phyloP scores from a whole-genome alignment of 768 basidiomycete species.

The Naganishia vishniacii region DNA sequence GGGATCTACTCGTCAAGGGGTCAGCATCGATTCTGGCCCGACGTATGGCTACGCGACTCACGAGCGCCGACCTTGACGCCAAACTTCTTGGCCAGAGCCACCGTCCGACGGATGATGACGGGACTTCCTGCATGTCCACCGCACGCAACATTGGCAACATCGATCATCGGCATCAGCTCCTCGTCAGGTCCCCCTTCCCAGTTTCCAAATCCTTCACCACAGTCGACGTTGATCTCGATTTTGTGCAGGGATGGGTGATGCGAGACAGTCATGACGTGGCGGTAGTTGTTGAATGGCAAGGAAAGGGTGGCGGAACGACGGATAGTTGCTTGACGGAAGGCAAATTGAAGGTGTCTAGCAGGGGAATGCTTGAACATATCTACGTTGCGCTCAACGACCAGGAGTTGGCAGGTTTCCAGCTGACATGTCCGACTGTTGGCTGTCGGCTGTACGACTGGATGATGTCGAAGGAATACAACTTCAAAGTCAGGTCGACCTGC shows the following conservation, averaged over 20 bases:
- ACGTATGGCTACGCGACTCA: slow-evolving; percentile 26
- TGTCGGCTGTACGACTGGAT: no score
- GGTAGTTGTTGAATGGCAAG: background rate
- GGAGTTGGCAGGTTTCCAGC: no score
- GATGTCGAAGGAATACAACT: no score
- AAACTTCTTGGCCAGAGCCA: slow-evolving; percentile 57
- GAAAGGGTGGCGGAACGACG: background rate
- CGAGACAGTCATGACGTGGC: slow-evolving; percentile 9
- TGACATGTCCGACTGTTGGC: no score
- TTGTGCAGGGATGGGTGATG: slow-evolving; percentile 13
- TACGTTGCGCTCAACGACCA: background rate
- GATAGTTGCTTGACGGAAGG: background rate
- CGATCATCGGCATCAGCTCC: slow-evolving; percentile 49
- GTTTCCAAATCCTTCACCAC: slow-evolving; percentile 34
- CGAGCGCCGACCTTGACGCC: slow-evolving; percentile 61
- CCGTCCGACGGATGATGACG: slow-evolving; percentile 62
- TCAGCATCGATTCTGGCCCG: no score
- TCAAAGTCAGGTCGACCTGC: no score
- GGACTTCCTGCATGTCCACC: slow-evolving; percentile 66
- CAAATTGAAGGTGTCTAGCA: background rate
- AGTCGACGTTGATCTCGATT: slow-evolving; percentile 38
- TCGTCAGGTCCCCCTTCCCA: slow-evolving; percentile 36
- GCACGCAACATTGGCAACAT: slow-evolving; percentile 62
- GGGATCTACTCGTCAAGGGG: slow-evolving; percentile 50
- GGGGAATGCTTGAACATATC: slow-evolving; percentile 1